These are phyloP conservation scores for Gossypium davidsonii DNA, from an alignment of 441 rosid genomes.

Conservation along the genomic window DNA sequence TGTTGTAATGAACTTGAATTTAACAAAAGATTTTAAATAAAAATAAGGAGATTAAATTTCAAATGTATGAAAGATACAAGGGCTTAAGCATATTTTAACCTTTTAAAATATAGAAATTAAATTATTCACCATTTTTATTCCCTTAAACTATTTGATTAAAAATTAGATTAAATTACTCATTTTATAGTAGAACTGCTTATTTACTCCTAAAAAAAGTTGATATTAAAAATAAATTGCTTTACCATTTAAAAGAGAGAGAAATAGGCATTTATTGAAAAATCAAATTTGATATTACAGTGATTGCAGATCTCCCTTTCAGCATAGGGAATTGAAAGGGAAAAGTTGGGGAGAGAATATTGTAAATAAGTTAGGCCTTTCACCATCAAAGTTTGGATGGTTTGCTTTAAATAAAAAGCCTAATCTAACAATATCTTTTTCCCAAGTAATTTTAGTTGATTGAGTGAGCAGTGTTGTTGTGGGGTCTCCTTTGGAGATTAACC, in stretches of 20 bases:
- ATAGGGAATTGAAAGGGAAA: not conserved
- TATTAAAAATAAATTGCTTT: no score
- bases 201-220: no score
- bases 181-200: no score
- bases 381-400: conserved; percentile 1
- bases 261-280: conserved; percentile 1
- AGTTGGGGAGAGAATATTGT: not conserved
- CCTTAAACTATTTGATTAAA: no score
- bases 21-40: no score
- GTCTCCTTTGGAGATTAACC: conserved; percentile 41
- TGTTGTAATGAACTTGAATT: no score
- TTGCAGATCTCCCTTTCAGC: not conserved
- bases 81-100: no score
- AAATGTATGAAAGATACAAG: no score
- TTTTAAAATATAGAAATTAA: no score
- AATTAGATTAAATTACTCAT: no score
- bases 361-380: conserved; percentile 7
- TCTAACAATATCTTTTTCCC: not conserved
- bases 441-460: not conserved
- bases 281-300: not conserved
- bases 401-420: not conserved
- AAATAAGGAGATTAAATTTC: no score
- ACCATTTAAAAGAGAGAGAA: not conserved
- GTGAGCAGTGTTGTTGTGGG: not conserved
- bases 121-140: no score